phyloP scores from a whole-genome alignment of 805 yeast species.

The Brettanomyces custersianus region DNA sequence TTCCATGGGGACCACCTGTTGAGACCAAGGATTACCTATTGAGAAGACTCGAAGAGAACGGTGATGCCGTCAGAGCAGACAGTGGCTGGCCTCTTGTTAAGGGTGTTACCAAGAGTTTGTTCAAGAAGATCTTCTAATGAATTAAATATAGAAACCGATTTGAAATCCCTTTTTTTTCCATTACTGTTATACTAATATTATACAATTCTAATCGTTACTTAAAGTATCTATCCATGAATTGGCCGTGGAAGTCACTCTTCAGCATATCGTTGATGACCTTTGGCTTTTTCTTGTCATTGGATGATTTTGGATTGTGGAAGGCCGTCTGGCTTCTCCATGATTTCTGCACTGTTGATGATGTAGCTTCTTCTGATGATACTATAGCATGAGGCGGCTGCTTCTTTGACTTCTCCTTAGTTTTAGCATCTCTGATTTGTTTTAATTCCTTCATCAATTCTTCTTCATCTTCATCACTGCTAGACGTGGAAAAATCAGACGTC shows the following conservation, averaged over 20 bases:
- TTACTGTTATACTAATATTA: background rate
- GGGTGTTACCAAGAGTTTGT: constrained; percentile 35
- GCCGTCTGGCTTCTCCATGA: constrained; percentile 30
- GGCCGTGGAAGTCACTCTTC: constrained; percentile 31
- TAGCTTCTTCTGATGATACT: constrained; percentile 5
- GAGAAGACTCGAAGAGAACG: constrained; percentile 91
- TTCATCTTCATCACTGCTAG: constrained; percentile 37
- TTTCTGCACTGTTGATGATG: constrained; percentile 2
- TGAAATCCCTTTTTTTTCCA: background rate
- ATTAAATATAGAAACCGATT: background rate
- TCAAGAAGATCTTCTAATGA: constrained; percentile 22
- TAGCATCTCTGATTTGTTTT: constrained; percentile 25
- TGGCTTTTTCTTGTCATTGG: background rate
- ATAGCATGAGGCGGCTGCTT: constrained; percentile 8
- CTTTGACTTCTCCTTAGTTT: constrained; percentile 18
- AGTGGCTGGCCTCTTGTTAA: constrained; percentile 69
- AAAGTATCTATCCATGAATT: constrained; percentile 32
- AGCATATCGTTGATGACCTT: constrained; percentile 24
- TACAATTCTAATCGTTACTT: constrained; percentile 12
- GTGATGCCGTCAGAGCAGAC: constrained; percentile 84
- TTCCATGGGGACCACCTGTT: constrained; percentile 95
- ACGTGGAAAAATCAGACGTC: constrained; percentile 3
- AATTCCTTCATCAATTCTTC: constrained; percentile 37
- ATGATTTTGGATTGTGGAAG: constrained; percentile 16
- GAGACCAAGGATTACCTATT: constrained; percentile 86